Percentiles rank a stretch among this genome's conserved stretches.
These are phyloP conservation scores for Saccharomycopsis sp. DNA, from an alignment of 805 yeast species.

Conservation along the genomic window DNA sequence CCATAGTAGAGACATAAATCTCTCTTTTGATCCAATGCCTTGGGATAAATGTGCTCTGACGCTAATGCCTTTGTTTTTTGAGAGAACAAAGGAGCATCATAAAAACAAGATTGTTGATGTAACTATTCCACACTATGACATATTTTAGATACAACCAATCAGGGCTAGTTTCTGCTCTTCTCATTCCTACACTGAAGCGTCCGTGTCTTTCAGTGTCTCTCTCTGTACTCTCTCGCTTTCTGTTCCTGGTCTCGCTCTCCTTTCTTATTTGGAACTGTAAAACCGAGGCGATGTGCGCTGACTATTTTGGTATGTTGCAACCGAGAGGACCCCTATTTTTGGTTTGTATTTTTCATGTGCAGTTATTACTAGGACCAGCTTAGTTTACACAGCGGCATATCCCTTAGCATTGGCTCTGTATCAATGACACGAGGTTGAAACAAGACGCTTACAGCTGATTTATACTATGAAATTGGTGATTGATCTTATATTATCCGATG, in stretches of 20 bases:
- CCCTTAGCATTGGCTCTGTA: no score
- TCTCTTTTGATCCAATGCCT: no score
- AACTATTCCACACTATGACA: not conserved
- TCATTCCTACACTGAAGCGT: not conserved
- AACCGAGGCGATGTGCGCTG: not conserved
- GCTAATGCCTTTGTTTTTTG: no score
- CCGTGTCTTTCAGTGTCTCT: not conserved
- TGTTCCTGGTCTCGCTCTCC: not conserved
- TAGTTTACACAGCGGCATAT: no score
- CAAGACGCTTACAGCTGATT: no score
- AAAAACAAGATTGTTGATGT: not conserved
- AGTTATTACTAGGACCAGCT: no score
- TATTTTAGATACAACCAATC: not conserved
- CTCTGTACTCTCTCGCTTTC: no score
- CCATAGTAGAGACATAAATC: no score
- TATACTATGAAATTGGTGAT: not conserved
- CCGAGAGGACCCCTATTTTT: not conserved
- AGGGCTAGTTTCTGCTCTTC: not conserved
- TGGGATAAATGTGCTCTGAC: no score
- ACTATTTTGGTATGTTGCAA: not conserved
- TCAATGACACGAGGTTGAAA: no score
- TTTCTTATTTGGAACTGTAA: not conserved
- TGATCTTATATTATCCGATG: not conserved
- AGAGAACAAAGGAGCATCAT: not conserved
- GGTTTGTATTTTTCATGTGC: not conserved